Conservation (phyloP, 441 rosid genomes). For the Bocquillonia castaneifolia region DNA sequence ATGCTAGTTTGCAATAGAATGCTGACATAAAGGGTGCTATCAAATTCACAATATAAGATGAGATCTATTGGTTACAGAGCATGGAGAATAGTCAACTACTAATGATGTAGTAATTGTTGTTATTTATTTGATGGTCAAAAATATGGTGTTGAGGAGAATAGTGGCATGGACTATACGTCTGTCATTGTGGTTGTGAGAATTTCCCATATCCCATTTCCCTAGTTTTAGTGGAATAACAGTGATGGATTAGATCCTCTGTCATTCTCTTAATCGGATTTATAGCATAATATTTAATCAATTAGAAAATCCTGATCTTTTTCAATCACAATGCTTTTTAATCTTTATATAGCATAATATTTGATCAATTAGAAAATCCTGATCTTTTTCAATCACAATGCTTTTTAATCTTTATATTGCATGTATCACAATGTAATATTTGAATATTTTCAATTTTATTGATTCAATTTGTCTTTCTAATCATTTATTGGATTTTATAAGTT, state of each 20-base stretch:
- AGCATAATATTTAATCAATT: background rate
- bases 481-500: conserved; percentile 1
- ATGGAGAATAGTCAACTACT: background rate
- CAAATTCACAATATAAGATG: background rate
- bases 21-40: background rate
- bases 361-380: background rate
- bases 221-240: background rate
- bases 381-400: background rate
- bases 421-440: too few species aligned
- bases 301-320: background rate
- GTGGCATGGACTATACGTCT: background rate
- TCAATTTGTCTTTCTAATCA: too few species aligned
- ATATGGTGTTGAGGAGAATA: background rate
- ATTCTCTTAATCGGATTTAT: background rate
- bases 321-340: background rate
- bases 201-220: background rate
- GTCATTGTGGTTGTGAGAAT: background rate
- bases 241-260: background rate
- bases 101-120: background rate
- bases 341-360: background rate
- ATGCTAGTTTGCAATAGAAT: background rate
- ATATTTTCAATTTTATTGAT: too few species aligned
- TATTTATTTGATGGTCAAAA: background rate
- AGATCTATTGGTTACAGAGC: background rate
- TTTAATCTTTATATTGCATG: background rate